phyloP scores from a whole-genome alignment of 306 rosid species.

The Dicorynia guianensis region DNA sequence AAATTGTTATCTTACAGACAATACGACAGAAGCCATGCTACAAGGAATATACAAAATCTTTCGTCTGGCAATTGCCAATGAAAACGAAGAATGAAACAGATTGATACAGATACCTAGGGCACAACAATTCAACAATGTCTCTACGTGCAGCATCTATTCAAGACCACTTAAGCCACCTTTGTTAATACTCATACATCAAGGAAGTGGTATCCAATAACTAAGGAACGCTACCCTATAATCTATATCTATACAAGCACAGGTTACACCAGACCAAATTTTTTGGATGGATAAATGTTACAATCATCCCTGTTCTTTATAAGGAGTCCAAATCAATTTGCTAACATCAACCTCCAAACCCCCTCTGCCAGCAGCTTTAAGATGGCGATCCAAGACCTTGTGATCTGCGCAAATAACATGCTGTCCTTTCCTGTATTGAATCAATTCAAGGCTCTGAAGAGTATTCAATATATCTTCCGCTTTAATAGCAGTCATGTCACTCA shows the following conservation, averaged over 20 bases:
- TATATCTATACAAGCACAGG: constrained; percentile 40
- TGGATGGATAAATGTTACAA: not conserved
- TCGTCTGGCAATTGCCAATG: not conserved
- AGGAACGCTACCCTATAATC: not conserved
- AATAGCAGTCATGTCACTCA: constrained; percentile 99
- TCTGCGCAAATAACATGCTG: constrained; percentile 99
- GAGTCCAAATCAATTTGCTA: constrained; percentile 96
- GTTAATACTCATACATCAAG: constrained; percentile 9
- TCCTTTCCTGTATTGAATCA: constrained; percentile 97
- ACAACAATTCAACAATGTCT: constrained; percentile 9
- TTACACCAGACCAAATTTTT: not conserved
- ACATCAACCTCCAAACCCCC: constrained; percentile 97
- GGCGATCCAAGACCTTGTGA: constrained; percentile 97
- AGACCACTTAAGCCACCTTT: not conserved
- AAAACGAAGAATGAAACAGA: not conserved
- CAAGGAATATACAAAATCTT: not conserved
- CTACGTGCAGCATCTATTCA: not conserved
- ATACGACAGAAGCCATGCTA: not conserved
- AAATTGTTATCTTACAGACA: too few relatives aligned
- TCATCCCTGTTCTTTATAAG: constrained; percentile 86
- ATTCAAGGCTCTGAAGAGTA: constrained; percentile 87
- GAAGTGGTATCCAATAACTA: constrained; percentile 9
- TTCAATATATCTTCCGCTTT: constrained; percentile 92
- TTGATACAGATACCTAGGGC: not conserved
- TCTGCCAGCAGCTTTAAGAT: constrained; percentile 95